Percentiles rank a stretch among this genome's conserved stretches.
phyloP scores from a whole-genome alignment of 768 basidiomycete species.

The Pluteus cervinus region DNA sequence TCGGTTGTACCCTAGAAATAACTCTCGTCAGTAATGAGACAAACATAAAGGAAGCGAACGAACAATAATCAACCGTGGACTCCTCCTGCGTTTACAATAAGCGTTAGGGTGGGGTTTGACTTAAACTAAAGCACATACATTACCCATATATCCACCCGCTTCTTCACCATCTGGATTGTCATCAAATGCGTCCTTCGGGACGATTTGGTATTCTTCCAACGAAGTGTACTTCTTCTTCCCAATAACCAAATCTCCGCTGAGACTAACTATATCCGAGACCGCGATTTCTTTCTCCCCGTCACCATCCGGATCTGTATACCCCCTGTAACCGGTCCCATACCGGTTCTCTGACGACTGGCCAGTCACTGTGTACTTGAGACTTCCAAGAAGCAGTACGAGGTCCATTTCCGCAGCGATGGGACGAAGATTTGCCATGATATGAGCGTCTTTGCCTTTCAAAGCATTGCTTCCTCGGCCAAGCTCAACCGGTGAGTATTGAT shows the following conservation, averaged over 20 bases:
- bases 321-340: not conserved
- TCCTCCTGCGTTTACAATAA: slow-evolving; percentile 12
- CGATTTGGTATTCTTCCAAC: slow-evolving; percentile 19
- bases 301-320: not conserved
- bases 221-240: slow-evolving; percentile 11
- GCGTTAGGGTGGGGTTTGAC: not conserved
- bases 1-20: slow-evolving; percentile 17
- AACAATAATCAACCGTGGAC: slow-evolving; percentile 25
- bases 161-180: slow-evolving; percentile 25
- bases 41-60: slow-evolving; percentile 4
- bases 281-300: no score
- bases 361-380: slow-evolving; percentile 13
- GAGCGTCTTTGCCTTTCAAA: slow-evolving; percentile 29
- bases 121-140: slow-evolving; percentile 21
- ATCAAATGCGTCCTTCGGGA: slow-evolving; percentile 30
- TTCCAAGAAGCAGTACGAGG: slow-evolving; percentile 23
- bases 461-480: slow-evolving; percentile 9
- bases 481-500: slow-evolving; percentile 13
- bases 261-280: no score
- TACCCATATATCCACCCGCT: slow-evolving; percentile 36
- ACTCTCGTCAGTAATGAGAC: slow-evolving; percentile 9
- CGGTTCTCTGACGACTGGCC: slow-evolving; percentile 12
- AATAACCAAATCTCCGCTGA: no score
- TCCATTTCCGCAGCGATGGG: slow-evolving; percentile 19
- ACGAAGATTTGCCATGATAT: slow-evolving; percentile 18